A percentile compares a stretch with the other conserved stretches of the same genome.
Conservation (phyloP, 345 rosid species). For the Lagerstroemia speciosa region DNA sequence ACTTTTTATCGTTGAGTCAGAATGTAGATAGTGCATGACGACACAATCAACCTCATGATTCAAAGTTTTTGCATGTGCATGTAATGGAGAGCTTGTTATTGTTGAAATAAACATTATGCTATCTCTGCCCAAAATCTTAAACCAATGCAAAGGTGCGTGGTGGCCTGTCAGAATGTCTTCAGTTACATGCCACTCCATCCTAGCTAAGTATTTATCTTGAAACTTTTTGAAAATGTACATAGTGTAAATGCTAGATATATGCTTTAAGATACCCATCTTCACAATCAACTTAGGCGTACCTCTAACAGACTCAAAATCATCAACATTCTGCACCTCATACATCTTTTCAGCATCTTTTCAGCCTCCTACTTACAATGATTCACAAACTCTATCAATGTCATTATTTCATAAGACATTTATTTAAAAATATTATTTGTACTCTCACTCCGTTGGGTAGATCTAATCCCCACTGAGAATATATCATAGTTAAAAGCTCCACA, state of each 20-base stretch:
- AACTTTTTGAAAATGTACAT: neutral
- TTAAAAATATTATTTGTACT: no score
- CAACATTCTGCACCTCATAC: neutral
- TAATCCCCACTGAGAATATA: no score
- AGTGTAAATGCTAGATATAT: neutral
- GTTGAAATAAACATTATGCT: neutral
- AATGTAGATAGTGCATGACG: neutral
- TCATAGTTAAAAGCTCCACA: no score
- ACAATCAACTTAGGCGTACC: neutral
- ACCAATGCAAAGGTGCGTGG: neutral
- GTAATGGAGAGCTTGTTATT: neutral
- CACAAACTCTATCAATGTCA: neutral
- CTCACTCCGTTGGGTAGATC: no score
- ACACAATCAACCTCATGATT: neutral
- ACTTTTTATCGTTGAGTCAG: no score
- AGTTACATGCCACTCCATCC: neutral
- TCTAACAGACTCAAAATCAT: no score
- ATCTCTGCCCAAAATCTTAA: accelerated
- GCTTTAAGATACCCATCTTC: neutral
- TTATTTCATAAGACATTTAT: neutral
- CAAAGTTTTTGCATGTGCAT: neutral
- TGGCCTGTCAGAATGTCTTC: accelerated
- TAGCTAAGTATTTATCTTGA: neutral
- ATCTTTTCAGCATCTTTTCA: no score
- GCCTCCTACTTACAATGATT: neutral